Base-by-base conservation (phyloP, 2,329 filamentous ascomycete species). In the Cordyceps cicadae region DNA sequence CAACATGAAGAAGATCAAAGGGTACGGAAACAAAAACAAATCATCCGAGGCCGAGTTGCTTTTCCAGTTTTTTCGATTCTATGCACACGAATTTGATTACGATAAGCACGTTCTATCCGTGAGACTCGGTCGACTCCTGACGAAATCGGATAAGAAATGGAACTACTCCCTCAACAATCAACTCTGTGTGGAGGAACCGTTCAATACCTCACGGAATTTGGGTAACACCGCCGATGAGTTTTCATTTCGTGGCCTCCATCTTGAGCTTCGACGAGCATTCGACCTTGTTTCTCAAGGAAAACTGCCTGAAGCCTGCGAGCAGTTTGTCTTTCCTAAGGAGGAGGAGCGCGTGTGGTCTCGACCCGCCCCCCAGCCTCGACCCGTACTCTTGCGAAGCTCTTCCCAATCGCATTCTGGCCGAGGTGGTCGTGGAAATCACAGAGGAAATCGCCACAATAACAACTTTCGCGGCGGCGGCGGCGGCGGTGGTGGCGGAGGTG, bases 141-240 rank as follows among this genome's bases (percentile, higher is more conserved):
- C 87, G 9, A 93, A 96, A 72, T 81, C 85, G 64, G 90, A 91
- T 61, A 97, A 97, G 77, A 87, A 87, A 29, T 97, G 94, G 94
- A 85, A 92, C 69, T 80, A 89, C 55, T 80, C 84, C 41, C 77
- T 87, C 61, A 92, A 92, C 69, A 94, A 96, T 68, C 86, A 89
- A 64, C 81, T 99, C 37, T 97, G 93, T 71, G 90, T 99, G 12
- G 94, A 99, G 71, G 94, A 99, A 72, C 94, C 94, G 0, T 99
- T 99, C 79, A 99, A 96, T 68, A 88, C 82, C 4, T 81, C 82
- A 41, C 85, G 94, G 48, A 99, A 99, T 71, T 79, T 99, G 51
- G 94, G 92, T 48, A 99, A 99, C 68, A 97, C 94, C 2, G 94
- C 92, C 9, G 94, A 99, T 70, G 92, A 96, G 71, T 95, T 90